Evolutionary conservation across 805 yeast genomes (phyloP), one percentile per base, ranked within the genome.

Genomic region (Pichia manshurica): DNA sequence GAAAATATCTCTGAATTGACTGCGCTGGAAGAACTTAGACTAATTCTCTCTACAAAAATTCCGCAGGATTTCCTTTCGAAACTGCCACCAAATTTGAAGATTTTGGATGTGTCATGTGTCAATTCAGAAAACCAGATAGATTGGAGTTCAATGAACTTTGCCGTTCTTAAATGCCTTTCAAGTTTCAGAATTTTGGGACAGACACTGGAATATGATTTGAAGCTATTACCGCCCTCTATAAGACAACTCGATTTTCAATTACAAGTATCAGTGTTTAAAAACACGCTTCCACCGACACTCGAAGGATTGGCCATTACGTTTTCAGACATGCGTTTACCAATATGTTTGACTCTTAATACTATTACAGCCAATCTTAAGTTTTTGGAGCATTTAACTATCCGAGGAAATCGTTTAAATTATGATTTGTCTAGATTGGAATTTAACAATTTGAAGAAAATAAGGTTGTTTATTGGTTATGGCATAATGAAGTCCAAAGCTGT

Each of bases 61-160:
- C 40, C 46, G 2, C 38, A 29, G n/a, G 13, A 19, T 2, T 46
- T 46, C 19, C 19, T 46, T n/a, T 16, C 21, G 2, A 4, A 22
- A 15, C 20, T 46, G 12, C 49, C 48, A 16, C 6, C 2, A 3
- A 46, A 25, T 29, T n/a, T 46, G 3, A 22, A 19, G 22, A 34
- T 19, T 17, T 21, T 46, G 12, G 21, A 19, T 15, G 17, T 46
- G 7, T 20, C 35, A 4, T 40, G 45, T 20, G 21, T 6, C 19
- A 35, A 29, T 34, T 34, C 40, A 8, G 46, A 46, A 21, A 46
- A 3, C 20, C 23, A 9, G 8, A 32, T 42, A 16, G 25, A 42
- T 17, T 46, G 49, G 49, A 15, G 20, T 3, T n/a, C 20, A 5
- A 46, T 47, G 43, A 19, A 43, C 25, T 42, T 47, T n/a, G 28